These are phyloP conservation scores for Phyllosticta citriasiana DNA, from an alignment of 2,329 filamentous ascomycete genomes.

Conservation along the genomic window DNA sequence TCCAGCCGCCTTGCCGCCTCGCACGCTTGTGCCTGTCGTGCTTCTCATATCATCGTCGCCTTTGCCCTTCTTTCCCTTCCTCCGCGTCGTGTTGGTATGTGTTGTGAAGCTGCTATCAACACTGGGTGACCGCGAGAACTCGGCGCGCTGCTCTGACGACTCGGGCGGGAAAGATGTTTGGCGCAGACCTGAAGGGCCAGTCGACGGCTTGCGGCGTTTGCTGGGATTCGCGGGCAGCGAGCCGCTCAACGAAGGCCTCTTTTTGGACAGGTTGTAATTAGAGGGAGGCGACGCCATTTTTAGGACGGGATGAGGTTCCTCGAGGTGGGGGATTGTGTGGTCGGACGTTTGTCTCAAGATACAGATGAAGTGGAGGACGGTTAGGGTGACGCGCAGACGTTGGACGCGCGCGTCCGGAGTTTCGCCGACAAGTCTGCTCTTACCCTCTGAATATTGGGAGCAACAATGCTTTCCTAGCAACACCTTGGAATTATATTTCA, in stretches of 20 bases:
- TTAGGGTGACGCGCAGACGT: not conserved
- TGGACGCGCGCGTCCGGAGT: not conserved
- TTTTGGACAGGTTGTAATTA: slow-evolving; percentile 48
- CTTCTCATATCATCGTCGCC: slow-evolving; percentile 21
- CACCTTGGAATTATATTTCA: too few relatives aligned
- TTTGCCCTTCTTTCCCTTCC: slow-evolving; percentile 53
- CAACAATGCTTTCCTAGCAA: too few relatives aligned
- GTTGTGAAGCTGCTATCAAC: slow-evolving; percentile 49
- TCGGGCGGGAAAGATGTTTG: slow-evolving; percentile 74
- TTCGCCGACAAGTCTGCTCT: not conserved
- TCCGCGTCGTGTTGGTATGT: slow-evolving; percentile 34
- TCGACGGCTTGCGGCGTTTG: slow-evolving; percentile 65
- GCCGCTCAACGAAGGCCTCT: slow-evolving; percentile 49
- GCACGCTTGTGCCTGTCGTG: slow-evolving; percentile 27
- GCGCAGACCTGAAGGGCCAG: slow-evolving; percentile 56
- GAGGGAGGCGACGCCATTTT: slow-evolving; percentile 52
- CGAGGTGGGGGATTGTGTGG: not conserved
- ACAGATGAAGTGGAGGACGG: not conserved
- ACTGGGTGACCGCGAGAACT: slow-evolving; percentile 53
- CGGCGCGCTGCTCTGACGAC: slow-evolving; percentile 33
- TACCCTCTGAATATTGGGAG: too few relatives aligned
- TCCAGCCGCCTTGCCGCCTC: slow-evolving; percentile 17
- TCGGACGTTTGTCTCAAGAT: not conserved
- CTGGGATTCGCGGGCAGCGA: slow-evolving; percentile 32
- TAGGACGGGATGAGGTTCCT: not conserved